Evolutionary conservation across 164 flowering plant genomes (phyloP).

Genomic region (Vitis labrusca): DNA sequence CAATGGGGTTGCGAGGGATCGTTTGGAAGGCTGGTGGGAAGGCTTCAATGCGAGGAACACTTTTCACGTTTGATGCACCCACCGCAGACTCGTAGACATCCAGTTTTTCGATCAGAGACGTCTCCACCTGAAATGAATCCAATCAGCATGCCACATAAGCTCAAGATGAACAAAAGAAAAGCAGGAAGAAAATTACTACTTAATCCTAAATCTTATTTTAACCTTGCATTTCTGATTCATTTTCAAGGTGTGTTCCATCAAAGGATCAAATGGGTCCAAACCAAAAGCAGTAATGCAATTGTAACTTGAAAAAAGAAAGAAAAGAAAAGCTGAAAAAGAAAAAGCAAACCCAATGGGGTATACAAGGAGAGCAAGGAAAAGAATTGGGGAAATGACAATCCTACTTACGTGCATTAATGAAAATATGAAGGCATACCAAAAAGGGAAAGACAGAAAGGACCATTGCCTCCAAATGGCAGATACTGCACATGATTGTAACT

Average conservation of each 20-base stretch:
- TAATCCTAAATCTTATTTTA: background rate
- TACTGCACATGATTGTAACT: no score
- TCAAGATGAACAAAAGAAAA: background rate
- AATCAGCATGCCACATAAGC: slow-evolving; percentile 5
- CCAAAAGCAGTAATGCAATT: no score
- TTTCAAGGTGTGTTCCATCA: no score
- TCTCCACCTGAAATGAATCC: slow-evolving; percentile 55
- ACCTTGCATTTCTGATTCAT: no score
- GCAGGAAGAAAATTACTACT: background rate
- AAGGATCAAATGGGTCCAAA: no score
- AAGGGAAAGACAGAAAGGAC: no score
- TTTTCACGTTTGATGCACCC: slow-evolving; percentile 60
- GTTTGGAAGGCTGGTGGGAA: slow-evolving; percentile 91
- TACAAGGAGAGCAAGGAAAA: no score
- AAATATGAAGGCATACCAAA: no score
- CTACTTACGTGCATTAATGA: no score
- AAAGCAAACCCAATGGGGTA: no score
- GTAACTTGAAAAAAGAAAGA: background rate
- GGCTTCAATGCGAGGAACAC: slow-evolving; percentile 52
- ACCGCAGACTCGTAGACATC: slow-evolving; percentile 80
- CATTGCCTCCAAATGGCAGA: no score
- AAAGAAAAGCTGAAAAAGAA: background rate
- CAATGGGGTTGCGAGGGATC: slow-evolving; percentile 85
- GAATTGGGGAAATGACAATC: no score
- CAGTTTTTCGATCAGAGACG: slow-evolving; percentile 76